Percentiles rank a stretch among this genome's conserved stretches.
phyloP scores from a whole-genome alignment of 2,329 filamentous ascomycete genomes.

The Cryphonectria japonica region DNA sequence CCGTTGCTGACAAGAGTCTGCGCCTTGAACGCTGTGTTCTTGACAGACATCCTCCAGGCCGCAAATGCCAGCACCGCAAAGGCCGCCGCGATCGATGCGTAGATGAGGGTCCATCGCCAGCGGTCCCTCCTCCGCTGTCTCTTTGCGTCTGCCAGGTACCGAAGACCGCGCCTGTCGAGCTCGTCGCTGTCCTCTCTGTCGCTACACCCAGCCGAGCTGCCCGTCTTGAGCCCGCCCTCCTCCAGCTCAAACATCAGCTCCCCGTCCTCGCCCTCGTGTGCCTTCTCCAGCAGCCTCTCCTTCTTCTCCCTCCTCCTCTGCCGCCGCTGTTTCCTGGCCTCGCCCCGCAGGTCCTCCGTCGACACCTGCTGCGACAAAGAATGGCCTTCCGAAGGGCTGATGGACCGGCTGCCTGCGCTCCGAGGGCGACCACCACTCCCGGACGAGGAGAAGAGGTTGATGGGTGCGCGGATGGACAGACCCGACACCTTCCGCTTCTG shows the following conservation, averaged over 20 bases:
- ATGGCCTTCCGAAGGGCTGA: slow-evolving; percentile 41
- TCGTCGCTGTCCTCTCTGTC: slow-evolving; percentile 64
- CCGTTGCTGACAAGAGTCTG: slow-evolving; percentile 70
- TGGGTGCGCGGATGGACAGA: slow-evolving; percentile 54
- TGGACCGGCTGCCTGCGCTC: slow-evolving; percentile 42
- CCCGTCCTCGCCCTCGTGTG: slow-evolving; percentile 68
- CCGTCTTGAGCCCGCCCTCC: slow-evolving; percentile 72
- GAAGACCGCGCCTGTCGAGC: slow-evolving; percentile 57
- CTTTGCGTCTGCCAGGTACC: slow-evolving; percentile 52
- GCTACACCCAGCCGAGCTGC: slow-evolving; percentile 66
- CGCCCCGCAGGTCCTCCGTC: slow-evolving; percentile 52
- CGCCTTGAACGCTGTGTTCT: slow-evolving; percentile 39
- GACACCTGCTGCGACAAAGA: slow-evolving; percentile 40
- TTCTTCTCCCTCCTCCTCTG: slow-evolving; percentile 57
- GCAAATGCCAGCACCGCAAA: slow-evolving; percentile 60
- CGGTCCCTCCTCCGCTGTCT: slow-evolving; percentile 55
- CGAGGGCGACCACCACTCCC: slow-evolving; percentile 29
- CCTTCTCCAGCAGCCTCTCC: slow-evolving; percentile 56
- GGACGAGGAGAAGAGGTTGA: slow-evolving; percentile 44
- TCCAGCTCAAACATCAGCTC: slow-evolving; percentile 91
- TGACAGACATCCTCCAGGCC: slow-evolving; percentile 62
- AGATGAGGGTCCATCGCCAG: slow-evolving; percentile 58
- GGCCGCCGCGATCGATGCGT: slow-evolving; percentile 54
- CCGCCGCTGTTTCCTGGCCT: slow-evolving; percentile 55
- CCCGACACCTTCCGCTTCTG: slow-evolving; percentile 40